phyloP scores from a whole-genome alignment of 139 green algal species.

The Penium margaritaceum region DNA sequence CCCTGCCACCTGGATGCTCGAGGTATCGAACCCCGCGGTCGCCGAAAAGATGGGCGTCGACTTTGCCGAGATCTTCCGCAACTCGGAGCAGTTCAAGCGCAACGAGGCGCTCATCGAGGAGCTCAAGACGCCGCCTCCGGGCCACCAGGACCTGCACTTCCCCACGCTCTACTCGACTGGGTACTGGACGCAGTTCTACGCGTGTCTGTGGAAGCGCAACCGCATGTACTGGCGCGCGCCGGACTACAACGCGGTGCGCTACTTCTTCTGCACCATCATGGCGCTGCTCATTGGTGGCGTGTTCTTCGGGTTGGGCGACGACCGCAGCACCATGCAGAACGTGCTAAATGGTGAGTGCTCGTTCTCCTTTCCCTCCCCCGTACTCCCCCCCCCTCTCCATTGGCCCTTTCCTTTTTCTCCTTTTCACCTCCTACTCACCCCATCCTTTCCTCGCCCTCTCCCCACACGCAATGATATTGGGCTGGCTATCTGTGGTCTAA shows the following conservation, averaged over 20 bases:
- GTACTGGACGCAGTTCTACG: not conserved
- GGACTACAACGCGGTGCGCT: slow-evolving; percentile 41
- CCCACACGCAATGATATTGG: too few species aligned
- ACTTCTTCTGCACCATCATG: slow-evolving; percentile 18
- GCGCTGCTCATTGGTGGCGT: slow-evolving; percentile 26
- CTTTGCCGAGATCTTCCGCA: slow-evolving; percentile 20
- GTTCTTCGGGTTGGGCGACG: slow-evolving; percentile 24
- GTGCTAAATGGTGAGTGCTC: slow-evolving; percentile 32
- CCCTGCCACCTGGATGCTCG: slow-evolving; percentile 52
- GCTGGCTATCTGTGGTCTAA: too few species aligned
- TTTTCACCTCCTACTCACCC: too few species aligned
- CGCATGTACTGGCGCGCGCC: slow-evolving; percentile 30
- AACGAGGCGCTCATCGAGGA: slow-evolving; percentile 30
- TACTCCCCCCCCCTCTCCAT: too few species aligned
- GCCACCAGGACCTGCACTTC: slow-evolving; percentile 27
- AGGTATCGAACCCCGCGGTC: slow-evolving; percentile 24
- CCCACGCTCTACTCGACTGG: not conserved
- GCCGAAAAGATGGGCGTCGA: slow-evolving; percentile 2
- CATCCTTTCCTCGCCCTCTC: too few species aligned
- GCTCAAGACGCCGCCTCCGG: slow-evolving; percentile 16
- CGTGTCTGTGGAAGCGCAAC: slow-evolving; percentile 18
- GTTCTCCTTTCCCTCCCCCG: too few species aligned
- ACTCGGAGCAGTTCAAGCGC: slow-evolving; percentile 5
- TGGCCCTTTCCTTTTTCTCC: too few species aligned
- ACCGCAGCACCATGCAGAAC: slow-evolving; percentile 11